Percentiles rank a stretch among this genome's conserved stretches.
Evolutionary conservation across 345 rosid species (phyloP).

Genomic region (Clarkia xantiana): DNA sequence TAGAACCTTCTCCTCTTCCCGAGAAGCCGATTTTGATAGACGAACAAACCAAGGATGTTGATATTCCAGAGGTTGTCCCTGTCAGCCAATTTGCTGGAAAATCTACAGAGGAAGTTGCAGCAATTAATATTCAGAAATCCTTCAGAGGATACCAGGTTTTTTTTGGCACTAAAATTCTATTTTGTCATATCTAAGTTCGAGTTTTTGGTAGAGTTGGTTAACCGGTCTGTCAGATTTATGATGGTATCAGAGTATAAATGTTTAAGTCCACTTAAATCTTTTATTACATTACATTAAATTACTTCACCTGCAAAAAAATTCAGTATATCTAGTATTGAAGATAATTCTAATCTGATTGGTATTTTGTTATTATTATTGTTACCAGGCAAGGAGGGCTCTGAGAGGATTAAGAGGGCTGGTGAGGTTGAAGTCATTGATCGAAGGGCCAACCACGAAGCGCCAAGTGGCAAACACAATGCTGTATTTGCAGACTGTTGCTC

Average conservation of each 20-base stretch:
- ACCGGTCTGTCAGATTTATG: too few species aligned
- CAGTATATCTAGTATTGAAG: neutral
- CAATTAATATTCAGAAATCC: slow-evolving; percentile 73
- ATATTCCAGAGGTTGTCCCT: slow-evolving; percentile 28
- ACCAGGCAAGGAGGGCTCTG: slow-evolving; percentile 74
- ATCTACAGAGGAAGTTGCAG: slow-evolving; percentile 68
- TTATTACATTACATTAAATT: too few species aligned
- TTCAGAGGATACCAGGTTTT: slow-evolving; percentile 66
- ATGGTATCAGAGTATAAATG: too few species aligned
- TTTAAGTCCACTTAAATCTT: too few species aligned
- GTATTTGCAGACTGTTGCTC: slow-evolving; percentile 84
- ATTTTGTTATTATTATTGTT: slow-evolving; percentile 1
- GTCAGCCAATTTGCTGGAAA: slow-evolving; percentile 36
- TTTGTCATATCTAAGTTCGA: too few species aligned
- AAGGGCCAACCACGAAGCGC: slow-evolving; percentile 70
- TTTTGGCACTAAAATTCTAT: too few species aligned
- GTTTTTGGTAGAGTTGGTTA: too few species aligned
- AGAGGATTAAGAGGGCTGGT: slow-evolving; percentile 75
- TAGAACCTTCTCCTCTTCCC: slow-evolving; percentile 20
- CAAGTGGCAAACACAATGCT: slow-evolving; percentile 64
- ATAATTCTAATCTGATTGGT: neutral
- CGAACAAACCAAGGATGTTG: slow-evolving; percentile 13
- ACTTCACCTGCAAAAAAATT: too few species aligned
- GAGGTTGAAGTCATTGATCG: slow-evolving; percentile 68
- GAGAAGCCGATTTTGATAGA: slow-evolving; percentile 41